Evolutionary conservation across 176 grass and related monocot genomes (phyloP).

Genomic region (Panicum miliaceum): DNA sequence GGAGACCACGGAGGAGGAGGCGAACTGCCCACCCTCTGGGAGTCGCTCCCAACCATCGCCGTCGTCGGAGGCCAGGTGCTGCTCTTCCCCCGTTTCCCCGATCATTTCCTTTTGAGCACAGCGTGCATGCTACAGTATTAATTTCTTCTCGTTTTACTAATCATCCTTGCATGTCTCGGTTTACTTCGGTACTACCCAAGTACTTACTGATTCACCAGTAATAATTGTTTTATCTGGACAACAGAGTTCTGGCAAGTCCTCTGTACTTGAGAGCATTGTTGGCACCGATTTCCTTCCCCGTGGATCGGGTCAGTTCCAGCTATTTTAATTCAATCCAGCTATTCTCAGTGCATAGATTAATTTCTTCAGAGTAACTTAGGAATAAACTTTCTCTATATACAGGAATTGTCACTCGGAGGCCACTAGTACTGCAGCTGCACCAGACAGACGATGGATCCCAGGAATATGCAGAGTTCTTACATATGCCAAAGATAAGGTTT

Average conservation of each 20-base stretch:
- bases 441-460: constrained; percentile 45
- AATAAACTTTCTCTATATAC: neutral
- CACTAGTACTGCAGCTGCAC: constrained; percentile 68
- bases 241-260: constrained; percentile 84
- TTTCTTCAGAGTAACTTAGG: neutral
- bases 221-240: constrained; percentile 12
- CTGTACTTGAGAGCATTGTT: constrained; percentile 77
- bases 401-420: constrained; percentile 80
- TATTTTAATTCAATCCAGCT: neutral
- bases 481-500: constrained; percentile 63
- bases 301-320: constrained; percentile 65
- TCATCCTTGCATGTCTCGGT: neutral
- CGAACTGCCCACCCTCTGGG: constrained; percentile 71
- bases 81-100: neutral
- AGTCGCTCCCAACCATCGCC: constrained; percentile 72
- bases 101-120: neutral
- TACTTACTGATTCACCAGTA: neutral
- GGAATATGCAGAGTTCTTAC: constrained; percentile 76
- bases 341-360: neutral
- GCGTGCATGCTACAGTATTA: neutral
- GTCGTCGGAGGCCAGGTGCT: constrained; percentile 80
- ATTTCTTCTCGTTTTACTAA: neutral
- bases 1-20: constrained; percentile 56
- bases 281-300: constrained; percentile 76
- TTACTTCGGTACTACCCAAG: neutral